These are phyloP conservation scores for Scedosporium dehoogii DNA, from an alignment of 2,329 filamentous ascomycete species.

Conservation along the genomic window DNA sequence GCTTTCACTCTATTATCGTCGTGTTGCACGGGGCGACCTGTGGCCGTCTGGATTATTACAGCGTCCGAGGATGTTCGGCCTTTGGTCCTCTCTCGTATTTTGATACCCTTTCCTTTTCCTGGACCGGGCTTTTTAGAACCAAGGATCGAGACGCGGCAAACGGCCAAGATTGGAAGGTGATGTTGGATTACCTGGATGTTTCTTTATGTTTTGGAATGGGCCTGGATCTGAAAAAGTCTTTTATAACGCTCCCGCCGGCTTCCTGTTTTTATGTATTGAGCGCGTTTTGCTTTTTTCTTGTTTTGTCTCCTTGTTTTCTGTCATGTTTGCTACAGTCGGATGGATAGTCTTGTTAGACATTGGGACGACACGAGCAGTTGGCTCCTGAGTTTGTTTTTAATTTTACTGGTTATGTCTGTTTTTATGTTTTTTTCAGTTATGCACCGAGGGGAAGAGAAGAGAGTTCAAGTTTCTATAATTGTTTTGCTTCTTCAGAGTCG, in stretches of 20 bases:
- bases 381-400: background rate
- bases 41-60: background rate
- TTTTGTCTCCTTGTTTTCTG: too few relatives aligned
- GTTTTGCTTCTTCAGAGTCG: background rate
- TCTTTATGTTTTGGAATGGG: background rate
- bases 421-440: background rate
- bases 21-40: constrained; percentile 3
- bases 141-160: background rate
- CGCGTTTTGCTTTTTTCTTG: background rate
- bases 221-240: constrained; percentile 5
- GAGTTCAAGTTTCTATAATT: background rate
- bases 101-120: constrained; percentile 2
- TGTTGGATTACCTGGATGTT: background rate
- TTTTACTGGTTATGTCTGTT: background rate
- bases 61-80: background rate
- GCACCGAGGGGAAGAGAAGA: background rate
- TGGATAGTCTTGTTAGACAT: too few relatives aligned
- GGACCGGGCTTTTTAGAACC: constrained; percentile 1
- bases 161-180: background rate
- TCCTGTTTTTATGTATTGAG: background rate
- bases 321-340: too few relatives aligned
- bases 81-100: background rate
- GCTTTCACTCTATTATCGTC: background rate
- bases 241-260: background rate
- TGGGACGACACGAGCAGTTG: background rate